Conservation (phyloP, 2,329 filamentous ascomycete species). For the Hirsutella rhossiliensis region DNA sequence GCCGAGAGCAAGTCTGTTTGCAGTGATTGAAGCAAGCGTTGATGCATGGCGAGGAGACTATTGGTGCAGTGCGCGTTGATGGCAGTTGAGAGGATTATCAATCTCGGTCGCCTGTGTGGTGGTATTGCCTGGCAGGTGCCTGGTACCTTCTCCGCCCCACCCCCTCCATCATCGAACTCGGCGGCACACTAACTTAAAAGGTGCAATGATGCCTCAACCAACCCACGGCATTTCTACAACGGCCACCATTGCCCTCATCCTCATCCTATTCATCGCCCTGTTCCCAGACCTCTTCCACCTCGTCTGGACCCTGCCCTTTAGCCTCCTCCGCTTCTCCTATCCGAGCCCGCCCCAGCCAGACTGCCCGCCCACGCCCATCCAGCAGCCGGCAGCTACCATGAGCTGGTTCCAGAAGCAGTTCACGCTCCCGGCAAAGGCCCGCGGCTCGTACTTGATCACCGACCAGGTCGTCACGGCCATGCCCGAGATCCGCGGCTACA, state of each 20-base stretch:
- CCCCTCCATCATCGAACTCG: neutral
- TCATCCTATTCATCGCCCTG: constrained; percentile 36
- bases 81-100: too few relatives aligned
- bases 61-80: too few relatives aligned
- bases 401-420: constrained; percentile 83
- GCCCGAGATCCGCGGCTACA: constrained; percentile 73
- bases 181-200: neutral
- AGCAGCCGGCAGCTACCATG: constrained; percentile 28
- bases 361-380: neutral
- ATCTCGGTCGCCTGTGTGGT: too few relatives aligned
- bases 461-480: constrained; percentile 57
- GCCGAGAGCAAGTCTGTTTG: too few relatives aligned
- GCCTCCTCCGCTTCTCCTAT: constrained; percentile 22
- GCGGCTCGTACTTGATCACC: constrained; percentile 85
- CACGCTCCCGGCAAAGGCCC: constrained; percentile 60
- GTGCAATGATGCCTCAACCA: constrained; percentile 24
- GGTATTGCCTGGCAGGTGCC: neutral
- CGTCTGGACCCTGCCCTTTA: constrained; percentile 36
- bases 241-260: constrained; percentile 31
- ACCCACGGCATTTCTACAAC: constrained; percentile 20
- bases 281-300: constrained; percentile 42
- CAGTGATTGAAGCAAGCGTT: too few relatives aligned
- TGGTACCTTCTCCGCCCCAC: constrained; percentile 3
- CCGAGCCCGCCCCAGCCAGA: neutral
- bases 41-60: too few relatives aligned